Evolutionary conservation across 192 early-diverging fungal genomes (phyloP).

Genomic region (Podila epicladia): DNA sequence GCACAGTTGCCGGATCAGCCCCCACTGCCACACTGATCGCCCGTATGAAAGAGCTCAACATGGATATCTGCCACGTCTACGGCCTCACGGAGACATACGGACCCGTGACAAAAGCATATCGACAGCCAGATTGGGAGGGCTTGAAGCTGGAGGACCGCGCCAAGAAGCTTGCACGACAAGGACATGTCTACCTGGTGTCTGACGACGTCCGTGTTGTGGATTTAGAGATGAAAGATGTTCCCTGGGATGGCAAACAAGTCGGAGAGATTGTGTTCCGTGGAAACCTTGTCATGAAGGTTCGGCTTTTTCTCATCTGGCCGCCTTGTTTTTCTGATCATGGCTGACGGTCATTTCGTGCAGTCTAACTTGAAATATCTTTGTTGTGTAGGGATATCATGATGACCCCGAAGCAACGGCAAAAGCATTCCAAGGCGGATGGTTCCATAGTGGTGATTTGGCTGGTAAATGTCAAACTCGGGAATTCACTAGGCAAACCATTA

Average conservation of each 20-base stretch:
- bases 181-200: constrained; percentile 56
- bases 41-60: constrained; percentile 57
- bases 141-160: constrained; percentile 45
- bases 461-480: constrained; percentile 1
- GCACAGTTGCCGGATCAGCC: constrained; percentile 59
- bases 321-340: background rate
- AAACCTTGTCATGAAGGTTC: constrained; percentile 67
- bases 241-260: constrained; percentile 59
- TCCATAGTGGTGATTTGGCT: constrained; percentile 70
- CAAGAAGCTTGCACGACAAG: constrained; percentile 60
- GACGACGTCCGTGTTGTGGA: constrained; percentile 66
- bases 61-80: constrained; percentile 68
- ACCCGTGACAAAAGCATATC: constrained; percentile 54
- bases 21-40: constrained; percentile 61
- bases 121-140: constrained; percentile 33
- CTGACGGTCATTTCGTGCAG: background rate
- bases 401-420: constrained; percentile 65
- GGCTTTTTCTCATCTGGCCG: background rate
- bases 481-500: background rate
- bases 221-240: constrained; percentile 50
- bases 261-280: constrained; percentile 68
- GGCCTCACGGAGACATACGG: constrained; percentile 72
- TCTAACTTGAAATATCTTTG: background rate
- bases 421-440: constrained; percentile 63
- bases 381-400: constrained; percentile 37